A percentile compares a stretch with the other conserved stretches of the same genome.
Conservation (phyloP, 2,329 filamentous ascomycete genomes). For the Capronia americana region DNA sequence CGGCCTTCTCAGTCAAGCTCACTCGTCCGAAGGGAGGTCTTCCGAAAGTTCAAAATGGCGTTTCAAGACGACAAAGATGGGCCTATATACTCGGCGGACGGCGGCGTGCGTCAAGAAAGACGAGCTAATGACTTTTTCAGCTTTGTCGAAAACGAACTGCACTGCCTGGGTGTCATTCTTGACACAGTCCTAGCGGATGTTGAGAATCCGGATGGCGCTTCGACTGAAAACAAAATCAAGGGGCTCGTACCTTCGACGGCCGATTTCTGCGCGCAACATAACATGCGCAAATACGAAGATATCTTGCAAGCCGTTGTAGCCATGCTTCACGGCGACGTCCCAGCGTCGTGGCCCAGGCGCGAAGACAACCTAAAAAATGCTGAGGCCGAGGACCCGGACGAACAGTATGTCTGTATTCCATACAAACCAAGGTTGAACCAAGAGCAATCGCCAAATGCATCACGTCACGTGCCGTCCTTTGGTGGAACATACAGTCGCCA, state of each 20-base stretch:
- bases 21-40: conserved; percentile 11
- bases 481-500: conserved; percentile 1
- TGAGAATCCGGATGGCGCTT: neutral
- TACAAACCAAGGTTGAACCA: conserved; percentile 6
- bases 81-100: conserved; percentile 9
- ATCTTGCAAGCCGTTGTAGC: conserved; percentile 11
- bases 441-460: conserved; percentile 6
- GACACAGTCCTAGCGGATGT: conserved; percentile 8
- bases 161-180: conserved; percentile 18
- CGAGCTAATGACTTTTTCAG: conserved; percentile 1
- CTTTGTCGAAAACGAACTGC: conserved; percentile 6
- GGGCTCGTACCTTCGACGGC: conserved; percentile 2
- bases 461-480: conserved; percentile 12
- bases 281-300: conserved; percentile 11
- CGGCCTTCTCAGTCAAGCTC: conserved; percentile 11
- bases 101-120: conserved; percentile 4
- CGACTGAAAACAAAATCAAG: neutral
- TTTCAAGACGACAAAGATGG: conserved; percentile 12
- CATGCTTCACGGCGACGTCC: conserved; percentile 18
- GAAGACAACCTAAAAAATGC: neutral
- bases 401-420: conserved; percentile 17
- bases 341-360: conserved; percentile 13
- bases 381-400: neutral
- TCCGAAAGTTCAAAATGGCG: neutral
- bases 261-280: conserved; percentile 10